These are phyloP conservation scores for Aspergillus transmontanensis DNA, from an alignment of 2,329 filamentous ascomycete genomes.

Conservation along the genomic window DNA sequence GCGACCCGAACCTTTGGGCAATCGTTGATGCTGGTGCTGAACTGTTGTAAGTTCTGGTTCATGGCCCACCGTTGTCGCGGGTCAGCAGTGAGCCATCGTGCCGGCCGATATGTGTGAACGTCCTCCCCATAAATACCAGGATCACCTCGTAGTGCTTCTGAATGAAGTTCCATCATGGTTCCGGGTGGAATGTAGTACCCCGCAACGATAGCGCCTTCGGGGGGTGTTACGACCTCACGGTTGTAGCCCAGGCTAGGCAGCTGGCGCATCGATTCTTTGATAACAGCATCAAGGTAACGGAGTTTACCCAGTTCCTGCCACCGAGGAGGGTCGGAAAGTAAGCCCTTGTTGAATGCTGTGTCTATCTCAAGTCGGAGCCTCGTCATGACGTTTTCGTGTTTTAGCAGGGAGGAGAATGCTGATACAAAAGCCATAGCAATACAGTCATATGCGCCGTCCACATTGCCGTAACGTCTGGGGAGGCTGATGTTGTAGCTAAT, in stretches of 20 bases:
- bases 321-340: neutral
- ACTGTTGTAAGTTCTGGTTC: conserved; percentile 12
- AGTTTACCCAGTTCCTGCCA: conserved; percentile 13
- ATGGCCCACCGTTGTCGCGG: conserved; percentile 9
- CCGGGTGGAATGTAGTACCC: conserved; percentile 5
- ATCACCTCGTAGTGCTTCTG: conserved; percentile 7
- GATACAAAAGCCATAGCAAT: conserved; percentile 12
- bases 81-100: conserved; percentile 17
- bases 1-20: conserved; percentile 6
- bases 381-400: neutral
- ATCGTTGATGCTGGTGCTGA: neutral
- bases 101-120: conserved; percentile 14
- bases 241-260: neutral
- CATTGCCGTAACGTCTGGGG: neutral
- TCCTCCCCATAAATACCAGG: conserved; percentile 11
- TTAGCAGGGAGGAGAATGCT: conserved; percentile 11
- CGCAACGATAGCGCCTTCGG: neutral
- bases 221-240: conserved; percentile 1
- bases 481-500: neutral
- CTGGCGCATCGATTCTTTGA: conserved; percentile 22
- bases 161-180: conserved; percentile 14
- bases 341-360: neutral
- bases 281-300: conserved; percentile 19
- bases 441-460: neutral
- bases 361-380: conserved; percentile 17